Evolutionary conservation across 129 eudicot species (phyloP).

Genomic region (Centrapalus pauciflorus): DNA sequence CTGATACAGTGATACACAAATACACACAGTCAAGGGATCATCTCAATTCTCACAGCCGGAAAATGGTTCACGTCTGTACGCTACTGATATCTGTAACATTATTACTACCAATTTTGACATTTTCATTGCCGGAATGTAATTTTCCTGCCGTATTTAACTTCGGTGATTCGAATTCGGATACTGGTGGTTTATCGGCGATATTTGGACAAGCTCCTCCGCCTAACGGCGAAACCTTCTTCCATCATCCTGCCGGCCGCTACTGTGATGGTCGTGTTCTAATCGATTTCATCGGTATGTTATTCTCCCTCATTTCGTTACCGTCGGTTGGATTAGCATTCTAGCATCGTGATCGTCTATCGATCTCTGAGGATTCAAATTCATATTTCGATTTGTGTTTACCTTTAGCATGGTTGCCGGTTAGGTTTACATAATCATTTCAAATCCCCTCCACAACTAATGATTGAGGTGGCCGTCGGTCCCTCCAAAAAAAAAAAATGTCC

Average conservation of each 20-base stretch:
- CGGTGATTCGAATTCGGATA: constrained; percentile 63
- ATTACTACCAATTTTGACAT: constrained; percentile 5
- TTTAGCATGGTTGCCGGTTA: no score
- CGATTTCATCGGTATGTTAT: constrained; percentile 42
- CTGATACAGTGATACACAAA: no score
- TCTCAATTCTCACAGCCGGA: constrained; percentile 5
- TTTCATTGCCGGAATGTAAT: constrained; percentile 22
- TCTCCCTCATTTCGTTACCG: neutral
- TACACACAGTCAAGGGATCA: no score
- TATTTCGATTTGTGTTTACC: neutral
- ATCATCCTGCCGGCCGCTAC: constrained; percentile 35
- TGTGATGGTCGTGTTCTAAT: constrained; percentile 54
- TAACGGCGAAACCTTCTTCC: constrained; percentile 51
- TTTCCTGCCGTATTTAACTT: constrained; percentile 49
- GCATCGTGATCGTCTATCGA: neutral
- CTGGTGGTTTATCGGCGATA: constrained; percentile 45
- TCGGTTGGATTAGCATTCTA: neutral
- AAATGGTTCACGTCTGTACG: neutral
- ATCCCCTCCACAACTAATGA: no score
- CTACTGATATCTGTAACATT: constrained; percentile 13
- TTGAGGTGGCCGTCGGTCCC: no score
- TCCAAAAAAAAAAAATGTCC: no score
- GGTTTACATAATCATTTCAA: no score
- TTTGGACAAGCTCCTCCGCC: constrained; percentile 40
- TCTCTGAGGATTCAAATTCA: neutral